Evolutionary conservation across 192 early-diverging fungal genomes (phyloP).

Genomic region (Tieghemiomyces parasiticus): DNA sequence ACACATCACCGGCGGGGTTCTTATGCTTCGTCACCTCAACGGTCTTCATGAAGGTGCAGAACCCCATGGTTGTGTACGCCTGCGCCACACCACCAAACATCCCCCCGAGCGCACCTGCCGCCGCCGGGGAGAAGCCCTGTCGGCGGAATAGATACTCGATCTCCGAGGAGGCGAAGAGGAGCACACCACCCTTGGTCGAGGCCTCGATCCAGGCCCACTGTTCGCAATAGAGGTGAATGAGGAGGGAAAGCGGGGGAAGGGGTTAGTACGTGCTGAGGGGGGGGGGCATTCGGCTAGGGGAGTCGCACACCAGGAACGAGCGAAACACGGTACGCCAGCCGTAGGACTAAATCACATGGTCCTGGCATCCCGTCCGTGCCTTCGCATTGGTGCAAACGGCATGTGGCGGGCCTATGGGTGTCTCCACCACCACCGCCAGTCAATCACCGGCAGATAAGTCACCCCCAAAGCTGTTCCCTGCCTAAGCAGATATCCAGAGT

Average conservation of each 20-base stretch:
- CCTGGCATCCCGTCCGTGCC: too few relatives aligned
- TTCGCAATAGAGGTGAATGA: background rate
- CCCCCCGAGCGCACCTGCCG: slow-evolving; percentile 83
- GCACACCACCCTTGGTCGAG: slow-evolving; percentile 62
- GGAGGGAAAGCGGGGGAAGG: background rate
- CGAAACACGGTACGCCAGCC: too few relatives aligned
- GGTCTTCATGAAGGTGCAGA: slow-evolving; percentile 99
- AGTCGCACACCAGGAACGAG: too few relatives aligned
- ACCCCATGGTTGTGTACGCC: slow-evolving; percentile 99
- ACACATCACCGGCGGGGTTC: slow-evolving; percentile 38
- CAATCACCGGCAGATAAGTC: too few relatives aligned
- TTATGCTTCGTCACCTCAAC: slow-evolving; percentile 98
- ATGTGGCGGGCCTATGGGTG: too few relatives aligned
- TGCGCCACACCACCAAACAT: slow-evolving; percentile 91
- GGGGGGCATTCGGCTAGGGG: too few relatives aligned
- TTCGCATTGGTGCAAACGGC: too few relatives aligned
- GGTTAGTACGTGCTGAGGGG: background rate
- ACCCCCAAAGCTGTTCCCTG: too few relatives aligned
- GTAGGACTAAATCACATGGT: too few relatives aligned
- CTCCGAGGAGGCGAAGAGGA: slow-evolving; percentile 57
- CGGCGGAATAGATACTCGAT: slow-evolving; percentile 43
- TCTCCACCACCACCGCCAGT: too few relatives aligned
- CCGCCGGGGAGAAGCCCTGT: slow-evolving; percentile 20
- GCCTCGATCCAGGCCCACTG: slow-evolving; percentile 70
- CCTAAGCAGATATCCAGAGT: too few relatives aligned